Percentiles rank a stretch among this genome's conserved stretches.
phyloP scores from a whole-genome alignment of 75 land plant species.

The Ceratopteris richardii region DNA sequence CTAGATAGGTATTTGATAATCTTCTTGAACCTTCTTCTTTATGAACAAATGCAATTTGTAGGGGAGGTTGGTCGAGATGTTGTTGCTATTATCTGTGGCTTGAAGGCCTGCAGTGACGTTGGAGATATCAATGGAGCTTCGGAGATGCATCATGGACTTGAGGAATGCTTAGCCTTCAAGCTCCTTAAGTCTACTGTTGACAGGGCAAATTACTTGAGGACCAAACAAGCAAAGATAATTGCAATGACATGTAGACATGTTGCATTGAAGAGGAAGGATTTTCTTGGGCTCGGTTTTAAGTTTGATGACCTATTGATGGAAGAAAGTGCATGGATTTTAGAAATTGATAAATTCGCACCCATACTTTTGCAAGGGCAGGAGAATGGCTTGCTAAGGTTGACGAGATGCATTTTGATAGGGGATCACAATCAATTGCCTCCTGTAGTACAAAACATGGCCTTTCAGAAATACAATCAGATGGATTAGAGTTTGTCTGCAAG shows the following conservation, averaged over 20 bases:
- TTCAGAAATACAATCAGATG: constrained; percentile 97
- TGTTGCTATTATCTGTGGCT: too few species aligned
- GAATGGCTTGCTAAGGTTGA: constrained; percentile 92
- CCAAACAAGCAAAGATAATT: constrained; percentile 96
- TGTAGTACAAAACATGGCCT: constrained; percentile 99
- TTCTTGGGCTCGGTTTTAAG: constrained; percentile 82
- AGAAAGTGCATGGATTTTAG: constrained; percentile 97
- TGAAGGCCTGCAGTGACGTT: too few species aligned
- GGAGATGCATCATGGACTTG: constrained; percentile 96
- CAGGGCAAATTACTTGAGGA: constrained; percentile 95
- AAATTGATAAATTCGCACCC: constrained; percentile 96
- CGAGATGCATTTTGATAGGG: constrained; percentile 97
- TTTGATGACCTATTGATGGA: constrained; percentile 98
- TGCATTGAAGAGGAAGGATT: constrained; percentile 90
- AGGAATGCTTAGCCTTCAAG: constrained; percentile 98
- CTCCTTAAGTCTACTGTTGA: constrained; percentile 91
- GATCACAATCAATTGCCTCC: constrained; percentile 99
- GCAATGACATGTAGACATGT: constrained; percentile 99
- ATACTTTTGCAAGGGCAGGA: constrained; percentile 96
- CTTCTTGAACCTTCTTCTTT: too few species aligned
- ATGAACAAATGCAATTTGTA: too few species aligned
- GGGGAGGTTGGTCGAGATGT: too few species aligned
- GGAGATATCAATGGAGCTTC: too few species aligned
- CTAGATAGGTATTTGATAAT: too few species aligned
- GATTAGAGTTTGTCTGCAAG: constrained; percentile 96